Evolutionary conservation across 2,329 filamentous ascomycete species (phyloP).

Genomic region (Trichoderma sp.): DNA sequence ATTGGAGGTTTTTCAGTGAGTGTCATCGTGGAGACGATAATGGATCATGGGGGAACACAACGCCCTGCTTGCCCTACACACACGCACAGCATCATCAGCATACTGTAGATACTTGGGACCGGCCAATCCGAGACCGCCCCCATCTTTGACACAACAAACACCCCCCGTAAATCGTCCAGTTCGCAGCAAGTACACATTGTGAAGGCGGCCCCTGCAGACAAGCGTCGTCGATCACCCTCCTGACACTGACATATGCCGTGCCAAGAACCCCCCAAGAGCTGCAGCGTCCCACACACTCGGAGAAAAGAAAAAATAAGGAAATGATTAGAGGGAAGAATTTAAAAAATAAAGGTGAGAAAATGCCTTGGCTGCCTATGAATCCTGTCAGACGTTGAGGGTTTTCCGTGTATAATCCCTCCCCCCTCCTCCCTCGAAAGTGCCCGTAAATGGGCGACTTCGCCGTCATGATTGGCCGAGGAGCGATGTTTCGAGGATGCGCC

Average conservation of each 20-base stretch:
- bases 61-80: background rate
- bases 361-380: background rate
- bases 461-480: background rate
- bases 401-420: background rate
- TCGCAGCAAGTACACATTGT: background rate
- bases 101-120: background rate
- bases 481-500: background rate
- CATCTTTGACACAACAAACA: background rate
- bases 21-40: background rate
- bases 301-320: background rate
- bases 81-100: background rate
- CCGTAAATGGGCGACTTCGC: background rate
- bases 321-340: too few species aligned
- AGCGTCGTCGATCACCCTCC: constrained; percentile 7
- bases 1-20: background rate
- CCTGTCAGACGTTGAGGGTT: background rate
- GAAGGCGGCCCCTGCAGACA: background rate
- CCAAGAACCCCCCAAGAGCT: background rate
- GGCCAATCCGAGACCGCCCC: background rate
- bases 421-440: background rate
- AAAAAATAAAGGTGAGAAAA: background rate
- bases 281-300: background rate
- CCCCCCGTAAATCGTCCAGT: background rate
- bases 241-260: background rate
- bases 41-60: background rate